Evolutionary conservation across 208 protist genomes (phyloP), one percentile per base, ranked within the genome.

Genomic region (Leishmania tropica): DNA sequence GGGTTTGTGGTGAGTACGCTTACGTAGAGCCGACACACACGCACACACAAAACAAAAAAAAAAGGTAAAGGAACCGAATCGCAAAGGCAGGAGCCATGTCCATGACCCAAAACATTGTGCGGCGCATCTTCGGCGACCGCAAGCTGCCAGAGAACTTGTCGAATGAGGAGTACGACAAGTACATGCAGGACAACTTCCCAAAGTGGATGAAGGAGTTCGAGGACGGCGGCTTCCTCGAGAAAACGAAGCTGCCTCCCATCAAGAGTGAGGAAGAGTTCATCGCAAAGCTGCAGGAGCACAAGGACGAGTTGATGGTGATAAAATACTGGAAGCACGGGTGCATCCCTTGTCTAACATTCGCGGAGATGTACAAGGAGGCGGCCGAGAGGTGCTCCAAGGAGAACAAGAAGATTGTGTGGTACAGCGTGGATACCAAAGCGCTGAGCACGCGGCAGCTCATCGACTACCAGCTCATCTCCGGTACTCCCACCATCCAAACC

Each of bases 271-370:
- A 97, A 65, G 95, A 97, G 67, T 86, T 98, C 13, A 80, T 98
- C 13, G 70, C 87, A n/a, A 97, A 96, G 75, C 89, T 98, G 31
- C 83, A 92, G 78, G 85, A 97, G 85, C 94, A 98, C 87, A 91
- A 93, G 76, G 78, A 97, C 80, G 94, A 98, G 75, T 78, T 98
- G 40, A 88, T 98, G 86, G 94, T 98, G 58, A 89, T 98, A 76
- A 98, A 98, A 79, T 98, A 90, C 78, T 98, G 96, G 95, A 98
- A 98, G 83, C 93, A 97, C 73, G 91, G 94, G 54, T 98, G 96
- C 84, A 94, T 98, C 81, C 96, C 96, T 21, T 98, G 96, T 84
- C 78, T 98, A 31, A 90, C 94, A 2, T 92, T 97, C 40, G 94
- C 96, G 2, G 95, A 98, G 83, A 98, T 98, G 96, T 97, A 96